phyloP scores from a whole-genome alignment of 371 early-diverging fungal genomes.

The Mucor saturninus region DNA sequence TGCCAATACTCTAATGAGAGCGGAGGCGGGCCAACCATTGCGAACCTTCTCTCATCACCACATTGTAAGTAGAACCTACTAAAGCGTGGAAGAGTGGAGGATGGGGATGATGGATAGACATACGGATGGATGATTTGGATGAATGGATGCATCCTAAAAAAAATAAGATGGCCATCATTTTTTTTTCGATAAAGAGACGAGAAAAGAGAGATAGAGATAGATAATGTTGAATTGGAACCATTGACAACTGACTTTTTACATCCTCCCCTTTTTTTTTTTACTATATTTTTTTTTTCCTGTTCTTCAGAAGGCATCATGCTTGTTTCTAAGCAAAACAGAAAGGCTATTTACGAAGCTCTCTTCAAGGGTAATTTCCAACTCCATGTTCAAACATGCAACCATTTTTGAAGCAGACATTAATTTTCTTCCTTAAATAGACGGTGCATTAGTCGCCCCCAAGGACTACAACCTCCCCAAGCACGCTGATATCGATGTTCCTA shows the following conservation, averaged over 20 bases:
- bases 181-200: neutral
- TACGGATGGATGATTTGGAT: constrained; percentile 7
- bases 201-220: neutral
- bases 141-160: constrained; percentile 4
- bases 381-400: neutral
- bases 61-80: constrained; percentile 32
- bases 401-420: constrained; percentile 10
- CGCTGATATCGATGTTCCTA: constrained; percentile 92
- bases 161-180: neutral
- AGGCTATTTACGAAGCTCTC: constrained; percentile 90
- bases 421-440: constrained; percentile 67
- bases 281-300: neutral
- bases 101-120: constrained; percentile 1
- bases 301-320: constrained; percentile 72
- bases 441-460: constrained; percentile 97
- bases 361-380: constrained; percentile 69
- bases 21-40: constrained; percentile 6
- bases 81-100: neutral
- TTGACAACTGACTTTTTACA: neutral
- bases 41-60: constrained; percentile 36
- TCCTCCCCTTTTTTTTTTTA: neutral
- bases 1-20: too few species aligned
- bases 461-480: constrained; percentile 95
- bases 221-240: constrained; percentile 5
- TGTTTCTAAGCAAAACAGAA: constrained; percentile 94